Conservation (phyloP, 805 yeast genomes). For the Priceomyces haplophilus region DNA sequence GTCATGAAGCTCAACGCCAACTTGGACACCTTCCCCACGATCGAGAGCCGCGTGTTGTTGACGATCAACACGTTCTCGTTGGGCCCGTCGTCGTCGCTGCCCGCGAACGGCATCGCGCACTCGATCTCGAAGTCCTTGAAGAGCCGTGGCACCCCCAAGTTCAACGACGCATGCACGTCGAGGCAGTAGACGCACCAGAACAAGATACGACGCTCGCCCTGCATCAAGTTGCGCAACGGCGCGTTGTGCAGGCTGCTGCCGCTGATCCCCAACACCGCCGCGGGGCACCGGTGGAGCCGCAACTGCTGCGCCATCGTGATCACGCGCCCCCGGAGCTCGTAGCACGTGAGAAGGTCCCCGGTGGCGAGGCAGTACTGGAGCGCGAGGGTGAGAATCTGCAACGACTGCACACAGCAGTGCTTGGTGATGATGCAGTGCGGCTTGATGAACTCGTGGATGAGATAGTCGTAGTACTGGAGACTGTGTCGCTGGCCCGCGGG, state of each 20-base stretch:
- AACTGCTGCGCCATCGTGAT: slow-evolving; percentile 83
- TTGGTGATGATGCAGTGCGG: slow-evolving; percentile 55
- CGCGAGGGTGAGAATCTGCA: slow-evolving; percentile 68
- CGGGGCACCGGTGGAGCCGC: slow-evolving; percentile 81
- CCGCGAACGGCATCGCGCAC: slow-evolving; percentile 75
- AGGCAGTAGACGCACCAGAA: slow-evolving; percentile 83
- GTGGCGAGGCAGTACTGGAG: slow-evolving; percentile 66
- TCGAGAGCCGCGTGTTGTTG: slow-evolving; percentile 54
- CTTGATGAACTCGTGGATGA: slow-evolving; percentile 60
- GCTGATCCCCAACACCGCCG: slow-evolving; percentile 72
- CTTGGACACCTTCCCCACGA: slow-evolving; percentile 68
- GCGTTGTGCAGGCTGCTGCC: slow-evolving; percentile 23
- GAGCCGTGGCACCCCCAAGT: slow-evolving; percentile 78
- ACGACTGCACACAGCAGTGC: slow-evolving; percentile 60
- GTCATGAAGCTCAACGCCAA: slow-evolving; percentile 64
- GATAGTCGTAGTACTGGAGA: slow-evolving; percentile 52
- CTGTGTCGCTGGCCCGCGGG: background rate
- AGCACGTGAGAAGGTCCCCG: slow-evolving; percentile 72
- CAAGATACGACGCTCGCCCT: slow-evolving; percentile 75
- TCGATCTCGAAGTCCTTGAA: slow-evolving; percentile 80
- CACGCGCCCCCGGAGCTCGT: slow-evolving; percentile 71
- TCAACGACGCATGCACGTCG: slow-evolving; percentile 71
- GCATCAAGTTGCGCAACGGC: slow-evolving; percentile 60
- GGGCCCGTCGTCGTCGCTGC: slow-evolving; percentile 40
- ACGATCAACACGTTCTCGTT: slow-evolving; percentile 57